Conservation (phyloP, 2,329 filamentous ascomycete species). For the Atkinsonella hypoxylon region DNA sequence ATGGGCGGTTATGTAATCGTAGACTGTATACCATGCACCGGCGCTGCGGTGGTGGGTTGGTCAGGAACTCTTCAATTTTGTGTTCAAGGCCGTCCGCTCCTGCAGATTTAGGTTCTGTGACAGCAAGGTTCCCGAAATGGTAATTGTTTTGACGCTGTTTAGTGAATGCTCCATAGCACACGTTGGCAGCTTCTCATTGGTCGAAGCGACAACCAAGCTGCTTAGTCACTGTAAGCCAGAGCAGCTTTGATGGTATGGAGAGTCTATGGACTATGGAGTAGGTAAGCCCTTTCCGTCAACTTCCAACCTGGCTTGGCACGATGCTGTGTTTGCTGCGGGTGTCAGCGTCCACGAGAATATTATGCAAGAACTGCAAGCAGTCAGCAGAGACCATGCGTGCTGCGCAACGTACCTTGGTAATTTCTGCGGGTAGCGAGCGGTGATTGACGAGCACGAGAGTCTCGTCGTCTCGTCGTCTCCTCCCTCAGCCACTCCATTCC, state of each 20-base stretch:
- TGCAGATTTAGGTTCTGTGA: too few species aligned
- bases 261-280: too few species aligned
- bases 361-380: not conserved
- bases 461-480: not conserved
- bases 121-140: too few species aligned
- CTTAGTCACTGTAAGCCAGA: constrained; percentile 3
- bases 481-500: too few species aligned
- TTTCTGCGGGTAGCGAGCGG: not conserved
- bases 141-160: not conserved
- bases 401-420: not conserved
- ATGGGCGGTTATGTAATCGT: too few species aligned
- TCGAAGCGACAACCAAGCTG: not conserved
- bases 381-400: not conserved
- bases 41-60: too few species aligned
- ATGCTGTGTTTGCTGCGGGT: not conserved
- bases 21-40: too few species aligned
- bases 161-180: not conserved
- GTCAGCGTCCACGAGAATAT: not conserved
- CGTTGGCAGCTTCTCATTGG: constrained; percentile 9
- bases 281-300: not conserved
- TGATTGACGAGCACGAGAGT: not conserved
- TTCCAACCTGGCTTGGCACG: not conserved
- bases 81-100: too few species aligned
- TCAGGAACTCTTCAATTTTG: too few species aligned
- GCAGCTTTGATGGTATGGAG: too few species aligned